Evolutionary conservation across 306 rosid genomes (phyloP), one percentile per base, ranked within the genome.

Genomic region (Corylus americana): DNA sequence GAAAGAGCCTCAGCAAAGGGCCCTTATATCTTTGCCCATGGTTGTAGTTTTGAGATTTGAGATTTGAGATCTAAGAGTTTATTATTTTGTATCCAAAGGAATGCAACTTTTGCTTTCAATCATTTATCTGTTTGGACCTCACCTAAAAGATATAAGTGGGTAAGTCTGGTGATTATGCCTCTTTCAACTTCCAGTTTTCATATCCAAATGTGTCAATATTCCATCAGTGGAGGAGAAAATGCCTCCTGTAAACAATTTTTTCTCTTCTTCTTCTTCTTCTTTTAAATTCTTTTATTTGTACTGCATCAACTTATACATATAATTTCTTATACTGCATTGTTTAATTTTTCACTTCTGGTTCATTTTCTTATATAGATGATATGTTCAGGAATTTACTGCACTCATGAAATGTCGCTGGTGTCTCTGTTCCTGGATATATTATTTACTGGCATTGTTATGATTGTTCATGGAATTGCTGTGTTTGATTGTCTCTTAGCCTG

Each of bases 401-500:
- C 77, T 55, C 39, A 35, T 35, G 49, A 55, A 74, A 39, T 74
- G 55, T 74, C 44, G 4, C 55, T 54, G 48, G 49, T 35, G 27
- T 59, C 8, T 44, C 44, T 45, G 25, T 25, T 22, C 25, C 22
- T 25, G 44, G 29, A 75, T 55, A 16, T 62, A 4, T 48, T 61
- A 22, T 42, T 11, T 2, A 29, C 18, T 72, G 22, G 35, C 20
- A 61, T 71, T 48, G 45, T 50, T 45, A 44, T 80, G 47, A 45
- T 67, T 51, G 77, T 14, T 39, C 58, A 50, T 54, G 25, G 53
- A 49, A 68, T 68, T 79, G 73, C 48, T 12, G 13, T 63, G 72
- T 54, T 79, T 3, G 16, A 45, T 57, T 67, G 57, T 80, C 79
- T 77, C 59, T 45, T 63, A 27, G 57, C 78, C 70, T 83, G 42